A percentile compares a stretch with the other conserved stretches of the same genome.
Conservation (phyloP, 2,329 filamentous ascomycete species). For the Trichoderma sp. region DNA sequence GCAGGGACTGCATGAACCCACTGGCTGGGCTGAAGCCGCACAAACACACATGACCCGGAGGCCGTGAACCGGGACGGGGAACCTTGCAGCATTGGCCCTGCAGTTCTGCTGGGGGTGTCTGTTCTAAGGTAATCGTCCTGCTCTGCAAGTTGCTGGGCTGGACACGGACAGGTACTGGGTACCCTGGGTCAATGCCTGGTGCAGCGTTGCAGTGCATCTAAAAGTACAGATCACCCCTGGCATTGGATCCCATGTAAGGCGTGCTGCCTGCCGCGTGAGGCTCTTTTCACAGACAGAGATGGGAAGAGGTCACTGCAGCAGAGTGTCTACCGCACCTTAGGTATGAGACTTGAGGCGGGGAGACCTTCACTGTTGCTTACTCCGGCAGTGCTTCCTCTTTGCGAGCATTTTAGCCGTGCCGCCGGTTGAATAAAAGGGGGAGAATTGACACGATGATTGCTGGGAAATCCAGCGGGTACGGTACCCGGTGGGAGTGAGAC, state of each 20-base stretch:
- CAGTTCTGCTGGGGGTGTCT: constrained; percentile 8
- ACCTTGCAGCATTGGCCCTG: constrained; percentile 4
- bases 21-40: constrained; percentile 13
- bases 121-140: not conserved
- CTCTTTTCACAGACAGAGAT: not conserved
- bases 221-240: not conserved
- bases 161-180: not conserved
- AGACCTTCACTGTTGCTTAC: not conserved
- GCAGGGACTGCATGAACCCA: too few relatives aligned
- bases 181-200: not conserved
- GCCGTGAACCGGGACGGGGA: constrained; percentile 12
- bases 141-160: not conserved
- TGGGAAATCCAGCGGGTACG: not conserved
- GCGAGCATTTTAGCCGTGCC: not conserved
- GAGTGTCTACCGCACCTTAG: too few relatives aligned
- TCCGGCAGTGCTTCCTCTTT: not conserved
- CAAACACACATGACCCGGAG: constrained; percentile 11
- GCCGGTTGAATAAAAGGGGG: too few relatives aligned
- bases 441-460: too few relatives aligned
- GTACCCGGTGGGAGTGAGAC: not conserved
- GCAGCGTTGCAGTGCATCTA: not conserved
- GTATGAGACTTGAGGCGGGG: too few relatives aligned
- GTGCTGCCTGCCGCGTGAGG: constrained; percentile 8
- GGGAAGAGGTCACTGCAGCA: not conserved
- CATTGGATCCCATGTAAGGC: not conserved